Evolutionary conservation across 106 monocot species (phyloP).

Genomic region (Cymbidium sinense): DNA sequence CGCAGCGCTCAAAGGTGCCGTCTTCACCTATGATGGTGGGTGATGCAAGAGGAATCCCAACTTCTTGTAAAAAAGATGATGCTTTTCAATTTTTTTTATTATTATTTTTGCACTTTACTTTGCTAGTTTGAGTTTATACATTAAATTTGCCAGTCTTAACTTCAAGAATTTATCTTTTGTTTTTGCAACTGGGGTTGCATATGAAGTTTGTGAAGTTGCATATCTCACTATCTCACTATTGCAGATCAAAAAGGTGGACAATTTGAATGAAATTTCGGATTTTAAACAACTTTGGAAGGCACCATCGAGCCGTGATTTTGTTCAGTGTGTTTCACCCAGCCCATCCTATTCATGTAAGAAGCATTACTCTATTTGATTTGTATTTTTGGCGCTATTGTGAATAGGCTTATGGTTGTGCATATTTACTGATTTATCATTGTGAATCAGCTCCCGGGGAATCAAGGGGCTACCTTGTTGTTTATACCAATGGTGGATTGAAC

Average conservation of each 20-base stretch:
- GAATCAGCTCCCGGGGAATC: constrained; percentile 47
- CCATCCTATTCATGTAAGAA: constrained; percentile 36
- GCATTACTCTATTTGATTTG: background rate
- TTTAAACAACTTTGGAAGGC: constrained; percentile 65
- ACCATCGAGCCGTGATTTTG: constrained; percentile 38
- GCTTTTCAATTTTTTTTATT: background rate
- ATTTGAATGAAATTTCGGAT: constrained; percentile 13
- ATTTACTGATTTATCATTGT: constrained; percentile 8
- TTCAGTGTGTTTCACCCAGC: constrained; percentile 49
- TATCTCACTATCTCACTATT: constrained; percentile 34
- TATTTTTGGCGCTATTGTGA: too few species aligned
- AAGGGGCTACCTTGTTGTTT: constrained; percentile 75
- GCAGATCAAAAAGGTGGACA: constrained; percentile 56
- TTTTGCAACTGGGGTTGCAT: background rate
- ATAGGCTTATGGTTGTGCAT: background rate
- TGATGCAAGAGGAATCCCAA: background rate
- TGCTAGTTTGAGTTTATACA: too few species aligned
- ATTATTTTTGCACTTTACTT: too few species aligned
- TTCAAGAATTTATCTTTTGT: too few species aligned
- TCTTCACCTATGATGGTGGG: constrained; percentile 27
- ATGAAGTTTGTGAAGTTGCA: background rate
- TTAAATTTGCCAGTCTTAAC: too few species aligned
- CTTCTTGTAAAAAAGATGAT: too few species aligned
- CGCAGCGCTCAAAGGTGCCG: constrained; percentile 12
- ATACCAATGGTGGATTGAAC: constrained; percentile 90